Base-by-base conservation (phyloP, 306 rosid genomes). In the Benincasa hispida region DNA sequence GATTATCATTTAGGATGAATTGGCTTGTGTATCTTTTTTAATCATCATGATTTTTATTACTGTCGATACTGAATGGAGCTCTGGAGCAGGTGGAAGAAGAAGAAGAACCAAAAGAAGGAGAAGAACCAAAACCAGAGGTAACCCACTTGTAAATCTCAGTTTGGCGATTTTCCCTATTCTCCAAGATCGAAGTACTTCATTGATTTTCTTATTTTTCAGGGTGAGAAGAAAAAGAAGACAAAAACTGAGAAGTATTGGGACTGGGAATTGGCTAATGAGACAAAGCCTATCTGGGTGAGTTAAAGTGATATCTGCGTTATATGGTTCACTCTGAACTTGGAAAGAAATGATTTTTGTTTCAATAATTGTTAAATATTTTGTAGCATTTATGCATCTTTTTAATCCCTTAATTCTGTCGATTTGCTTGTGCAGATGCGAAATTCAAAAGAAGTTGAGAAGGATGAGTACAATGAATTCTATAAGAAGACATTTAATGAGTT, bases 201-300 rank as follows among this genome's bases (percentile, higher is more conserved):
- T 30, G 67, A 22, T 65, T 81, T 41, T 51, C 82, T 18, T 83
- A 13, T 55, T 81, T 76, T 77, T 30, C 87, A 92, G 98, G 97
- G 88, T 47, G 97, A 90, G 87, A 86, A 78, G 86, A 92, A 88
- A 84, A 90, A 51, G 85, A 85, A 82, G 85, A 90, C 85, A 81
- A 89, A 87, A 83, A 95, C 98, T 54, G 99, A 92, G 84, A 95
- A 95, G 83, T 95, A 90, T 78, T 92, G 96, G 99, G 99, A 95
- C 84, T 95, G 98, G 99, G 99, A 90, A 82, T 82, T 95, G 78
- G 86, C 92, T 76, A 95, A 95, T 75, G 98, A 92, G 82, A 92
- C 99, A 48, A 92, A 95, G 85, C 98, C 99, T 79, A 88, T 95
- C 73, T 95, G 99, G 99, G 99, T 92, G 84, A 88, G 99, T 87